Evolutionary conservation across 225 moss, liverwort and hornwort genomes (phyloP).

Genomic region (Bryum argenteum): DNA sequence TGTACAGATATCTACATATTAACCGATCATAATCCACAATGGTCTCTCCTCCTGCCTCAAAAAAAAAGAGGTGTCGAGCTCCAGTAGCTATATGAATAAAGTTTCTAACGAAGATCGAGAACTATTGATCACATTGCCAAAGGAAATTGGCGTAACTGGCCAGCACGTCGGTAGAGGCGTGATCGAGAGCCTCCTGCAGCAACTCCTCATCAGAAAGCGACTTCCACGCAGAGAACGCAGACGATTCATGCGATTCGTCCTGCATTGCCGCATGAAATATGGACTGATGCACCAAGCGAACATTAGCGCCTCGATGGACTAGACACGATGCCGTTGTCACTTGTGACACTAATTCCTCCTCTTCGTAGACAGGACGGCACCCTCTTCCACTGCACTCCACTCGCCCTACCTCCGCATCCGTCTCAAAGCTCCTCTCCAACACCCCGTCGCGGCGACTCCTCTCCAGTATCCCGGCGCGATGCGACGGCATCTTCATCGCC

Average conservation of each 20-base stretch:
- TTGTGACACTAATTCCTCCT: neutral
- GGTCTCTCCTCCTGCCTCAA: too few species aligned
- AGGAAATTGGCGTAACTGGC: constrained; percentile 33
- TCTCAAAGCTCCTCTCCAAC: constrained; percentile 8
- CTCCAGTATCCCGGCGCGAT: neutral
- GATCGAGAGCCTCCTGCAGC: constrained; percentile 22
- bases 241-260: constrained; percentile 17
- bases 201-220: constrained; percentile 27
- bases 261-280: constrained; percentile 9
- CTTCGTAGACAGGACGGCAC: constrained; percentile 13
- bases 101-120: too few species aligned
- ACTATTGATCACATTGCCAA: constrained; percentile 31
- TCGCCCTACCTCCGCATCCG: constrained; percentile 5
- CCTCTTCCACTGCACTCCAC: constrained; percentile 18
- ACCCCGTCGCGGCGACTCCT: neutral
- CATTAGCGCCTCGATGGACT: neutral
- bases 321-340: neutral
- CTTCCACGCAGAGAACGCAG: constrained; percentile 25
- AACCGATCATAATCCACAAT: too few species aligned
- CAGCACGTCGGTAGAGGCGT: constrained; percentile 15
- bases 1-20: too few species aligned
- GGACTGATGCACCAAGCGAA: too few species aligned
- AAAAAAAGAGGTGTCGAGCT: too few species aligned
- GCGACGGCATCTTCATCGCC: neutral
- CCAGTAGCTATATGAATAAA: too few species aligned